A percentile compares a stretch with the other conserved stretches of the same genome.
Evolutionary conservation across 208 protist species (phyloP).

Genomic region (Entamoeba invadens): DNA sequence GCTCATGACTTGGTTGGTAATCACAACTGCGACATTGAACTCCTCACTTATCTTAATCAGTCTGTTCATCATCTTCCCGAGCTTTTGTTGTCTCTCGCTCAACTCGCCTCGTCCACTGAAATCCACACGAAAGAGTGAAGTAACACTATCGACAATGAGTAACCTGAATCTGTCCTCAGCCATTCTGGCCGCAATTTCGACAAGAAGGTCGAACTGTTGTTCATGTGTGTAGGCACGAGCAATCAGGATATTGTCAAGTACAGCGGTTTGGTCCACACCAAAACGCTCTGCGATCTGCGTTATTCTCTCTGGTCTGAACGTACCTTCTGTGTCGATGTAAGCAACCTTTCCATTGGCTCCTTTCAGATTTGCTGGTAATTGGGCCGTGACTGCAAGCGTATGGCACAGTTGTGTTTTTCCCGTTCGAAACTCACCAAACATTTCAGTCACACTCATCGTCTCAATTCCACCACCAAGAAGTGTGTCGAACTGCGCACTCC

Average conservation of each 20-base stretch:
- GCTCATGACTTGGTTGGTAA: conserved; percentile 59
- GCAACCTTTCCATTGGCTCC: conserved; percentile 71
- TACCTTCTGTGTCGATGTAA: conserved; percentile 92
- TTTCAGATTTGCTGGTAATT: conserved; percentile 53
- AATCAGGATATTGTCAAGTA: conserved; percentile 85
- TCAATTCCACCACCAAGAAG: conserved; percentile 83
- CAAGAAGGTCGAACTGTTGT: conserved; percentile 64
- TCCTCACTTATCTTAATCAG: conserved; percentile 78
- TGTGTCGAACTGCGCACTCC: conserved; percentile 65
- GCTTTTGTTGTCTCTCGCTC: conserved; percentile 66
- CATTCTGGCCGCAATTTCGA: conserved; percentile 34
- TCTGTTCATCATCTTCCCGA: conserved; percentile 47
- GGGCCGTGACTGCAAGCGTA: conserved; percentile 40
- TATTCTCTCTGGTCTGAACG: conserved; percentile 83
- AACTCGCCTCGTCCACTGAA: conserved; percentile 84
- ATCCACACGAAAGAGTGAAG: conserved; percentile 85
- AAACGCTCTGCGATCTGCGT: conserved; percentile 75
- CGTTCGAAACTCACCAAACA: conserved; percentile 67
- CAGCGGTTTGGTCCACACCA: conserved; percentile 62
- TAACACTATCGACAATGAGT: conserved; percentile 91
- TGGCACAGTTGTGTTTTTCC: conserved; percentile 91
- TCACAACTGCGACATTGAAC: conserved; percentile 66
- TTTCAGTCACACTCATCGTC: conserved; percentile 63
- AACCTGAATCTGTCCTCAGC: conserved; percentile 42
- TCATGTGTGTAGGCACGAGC: conserved; percentile 75